Base-by-base conservation (phyloP, 345 rosid genomes). In the Triadica sebifera region DNA sequence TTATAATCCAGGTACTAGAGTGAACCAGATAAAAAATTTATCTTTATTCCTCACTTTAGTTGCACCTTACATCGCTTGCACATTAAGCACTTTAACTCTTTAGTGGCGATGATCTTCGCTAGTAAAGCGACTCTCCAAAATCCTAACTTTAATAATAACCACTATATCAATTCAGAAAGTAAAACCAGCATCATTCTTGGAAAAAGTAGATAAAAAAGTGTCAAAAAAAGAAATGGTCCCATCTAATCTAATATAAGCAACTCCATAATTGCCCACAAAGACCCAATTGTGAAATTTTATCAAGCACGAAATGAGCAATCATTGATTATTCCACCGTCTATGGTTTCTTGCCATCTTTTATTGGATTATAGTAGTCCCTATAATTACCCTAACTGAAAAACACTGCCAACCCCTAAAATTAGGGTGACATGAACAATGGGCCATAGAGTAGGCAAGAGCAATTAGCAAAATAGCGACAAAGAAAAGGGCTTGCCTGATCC, bases 401-500 rank as follows among this genome's bases (percentile, higher is more conserved):
- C 15, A 49, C 49, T 41, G 65, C 67, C 61, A 67, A 70, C 38
- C 51, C 51, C 71, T n/a, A 62, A 51, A 72, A 24, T 45, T 20
- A 65, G 66, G 50, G 29, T 24, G 59, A 65, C 56, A 22, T 47
- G 50, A 59, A 77, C 43, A 1, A 6, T 50, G 57, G n/a, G 39
- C 61, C 60, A 39, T 19, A 13, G 24, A 72, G 79, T 75, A 70
- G 85, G 77, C 73, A 66, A 2, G 46, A 57, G 57, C 67, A 52
- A 52, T 74, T 53, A 65, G 7, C 47, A 41, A 4, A n/a, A 45
- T 29, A 34, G 70, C 45, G 25, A 65, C 62, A 67, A 82, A 69
- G 74, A 78, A 65, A 65, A 46, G n/a, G 73, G 57, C 78, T 72
- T 78, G 88, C 98, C 93, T 94, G 97, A 84, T 94, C 96, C 69